Evolutionary conservation across 192 early-diverging fungal genomes (phyloP).

Genomic region (Phlyctochytrium arcticum): DNA sequence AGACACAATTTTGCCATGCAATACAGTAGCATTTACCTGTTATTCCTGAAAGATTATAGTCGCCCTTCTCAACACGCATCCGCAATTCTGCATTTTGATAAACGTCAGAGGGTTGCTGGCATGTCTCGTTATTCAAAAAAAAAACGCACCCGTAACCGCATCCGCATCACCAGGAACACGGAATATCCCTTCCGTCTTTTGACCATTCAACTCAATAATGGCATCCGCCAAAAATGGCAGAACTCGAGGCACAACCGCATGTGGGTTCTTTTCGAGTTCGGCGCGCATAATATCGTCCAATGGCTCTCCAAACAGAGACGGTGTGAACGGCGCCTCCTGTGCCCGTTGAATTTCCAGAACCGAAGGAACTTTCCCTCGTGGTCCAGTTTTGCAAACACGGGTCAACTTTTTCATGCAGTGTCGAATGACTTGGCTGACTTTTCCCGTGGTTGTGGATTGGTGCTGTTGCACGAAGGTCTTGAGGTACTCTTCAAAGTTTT

Average conservation of each 20-base stretch:
- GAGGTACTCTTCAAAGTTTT: conserved; percentile 81
- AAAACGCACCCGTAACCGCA: conserved; percentile 61
- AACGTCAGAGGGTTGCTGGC: background rate
- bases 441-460: conserved; percentile 21
- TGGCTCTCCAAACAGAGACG: conserved; percentile 85
- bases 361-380: conserved; percentile 72
- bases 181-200: conserved; percentile 88
- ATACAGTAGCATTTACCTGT: conserved; percentile 33
- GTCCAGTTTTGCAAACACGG: conserved; percentile 70
- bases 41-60: conserved; percentile 67
- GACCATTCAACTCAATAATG: conserved; percentile 73
- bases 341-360: conserved; percentile 67
- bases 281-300: conserved; percentile 78
- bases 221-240: conserved; percentile 74
- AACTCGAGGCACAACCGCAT: conserved; percentile 70
- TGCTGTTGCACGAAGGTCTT: conserved; percentile 70
- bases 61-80: conserved; percentile 77
- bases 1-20: background rate
- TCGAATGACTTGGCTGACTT: conserved; percentile 30
- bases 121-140: background rate
- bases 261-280: conserved; percentile 33
- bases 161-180: conserved; percentile 92
- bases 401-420: conserved; percentile 53
- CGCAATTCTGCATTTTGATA: conserved; percentile 47
- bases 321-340: conserved; percentile 75